These are phyloP conservation scores for Balamuthia mandrillaris DNA, from an alignment of 208 protist species.

Conservation along the genomic window DNA sequence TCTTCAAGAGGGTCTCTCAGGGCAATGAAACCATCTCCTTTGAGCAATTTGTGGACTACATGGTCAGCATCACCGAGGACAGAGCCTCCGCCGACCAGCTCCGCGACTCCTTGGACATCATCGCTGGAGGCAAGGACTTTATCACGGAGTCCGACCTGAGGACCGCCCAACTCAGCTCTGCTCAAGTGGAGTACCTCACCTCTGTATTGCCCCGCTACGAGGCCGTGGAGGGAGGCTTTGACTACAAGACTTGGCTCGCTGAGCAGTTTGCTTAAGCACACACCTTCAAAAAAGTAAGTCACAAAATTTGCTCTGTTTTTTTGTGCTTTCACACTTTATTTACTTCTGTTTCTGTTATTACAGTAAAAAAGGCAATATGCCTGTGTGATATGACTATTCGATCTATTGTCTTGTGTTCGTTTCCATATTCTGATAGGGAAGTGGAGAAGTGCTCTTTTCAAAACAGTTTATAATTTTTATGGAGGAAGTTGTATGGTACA, in stretches of 20 bases:
- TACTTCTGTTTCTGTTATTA: too few relatives aligned
- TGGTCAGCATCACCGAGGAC: slow-evolving; percentile 46
- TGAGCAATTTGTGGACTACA: slow-evolving; percentile 61
- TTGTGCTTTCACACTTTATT: too few relatives aligned
- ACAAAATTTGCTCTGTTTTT: too few relatives aligned
- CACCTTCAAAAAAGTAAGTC: too few relatives aligned
- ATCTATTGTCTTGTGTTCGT: too few relatives aligned
- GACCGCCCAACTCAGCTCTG: slow-evolving; percentile 6
- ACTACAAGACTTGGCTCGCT: slow-evolving; percentile 36
- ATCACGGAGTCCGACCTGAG: slow-evolving; percentile 61
- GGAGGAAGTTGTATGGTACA: too few relatives aligned
- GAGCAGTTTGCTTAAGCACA: neutral
- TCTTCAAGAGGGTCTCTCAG: slow-evolving; percentile 36
- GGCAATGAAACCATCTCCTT: slow-evolving; percentile 32
- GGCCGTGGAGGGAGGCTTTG: neutral
- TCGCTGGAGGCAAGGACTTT: slow-evolving; percentile 52
- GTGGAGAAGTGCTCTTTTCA: too few relatives aligned
- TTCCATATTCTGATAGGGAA: too few relatives aligned
- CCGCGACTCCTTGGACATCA: slow-evolving; percentile 44
- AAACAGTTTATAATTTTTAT: too few relatives aligned
- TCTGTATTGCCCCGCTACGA: slow-evolving; percentile 19
- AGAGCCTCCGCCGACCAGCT: slow-evolving; percentile 42
- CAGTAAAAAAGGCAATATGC: too few relatives aligned
- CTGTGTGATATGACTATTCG: too few relatives aligned
- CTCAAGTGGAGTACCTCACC: slow-evolving; percentile 22